Percentiles rank a stretch among this genome's conserved stretches.
Evolutionary conservation across 148 eudicot genomes (phyloP).

Genomic region (Chenopodium suecicum): DNA sequence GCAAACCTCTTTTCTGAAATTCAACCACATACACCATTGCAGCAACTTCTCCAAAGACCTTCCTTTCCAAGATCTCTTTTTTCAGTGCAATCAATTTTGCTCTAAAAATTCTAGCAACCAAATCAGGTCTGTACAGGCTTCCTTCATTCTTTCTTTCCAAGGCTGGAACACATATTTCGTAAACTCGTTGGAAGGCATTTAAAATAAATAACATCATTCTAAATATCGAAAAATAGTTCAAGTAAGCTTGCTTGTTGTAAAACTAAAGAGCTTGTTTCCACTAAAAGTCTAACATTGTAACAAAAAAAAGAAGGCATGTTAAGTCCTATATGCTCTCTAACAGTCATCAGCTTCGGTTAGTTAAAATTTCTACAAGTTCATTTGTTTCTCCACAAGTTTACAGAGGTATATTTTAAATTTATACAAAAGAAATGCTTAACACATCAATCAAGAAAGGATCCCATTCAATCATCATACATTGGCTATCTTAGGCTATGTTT

Average conservation of each 20-base stretch:
- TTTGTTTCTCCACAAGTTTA: neutral
- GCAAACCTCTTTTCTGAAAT: too few relatives aligned
- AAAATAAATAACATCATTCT: neutral
- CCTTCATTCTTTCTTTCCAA: conserved; percentile 64
- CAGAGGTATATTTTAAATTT: too few relatives aligned
- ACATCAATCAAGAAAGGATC: neutral
- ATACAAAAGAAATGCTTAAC: neutral
- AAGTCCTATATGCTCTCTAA: neutral
- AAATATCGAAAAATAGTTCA: neutral
- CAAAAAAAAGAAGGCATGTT: neutral
- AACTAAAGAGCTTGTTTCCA: too few relatives aligned
- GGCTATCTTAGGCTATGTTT: neutral
- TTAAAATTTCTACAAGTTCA: neutral
- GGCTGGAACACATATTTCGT: conserved; percentile 12
- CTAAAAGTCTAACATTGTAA: neutral
- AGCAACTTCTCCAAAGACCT: too few relatives aligned
- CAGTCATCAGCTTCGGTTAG: neutral
- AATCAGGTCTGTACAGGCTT: conserved; percentile 20
- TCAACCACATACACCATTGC: too few relatives aligned
- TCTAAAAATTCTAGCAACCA: too few relatives aligned
- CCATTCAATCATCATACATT: neutral
- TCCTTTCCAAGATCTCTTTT: too few relatives aligned
- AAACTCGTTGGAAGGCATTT: neutral
- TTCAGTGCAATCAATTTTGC: too few relatives aligned
- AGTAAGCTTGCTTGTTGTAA: neutral